Conservation (phyloP, 352 stramenopile genomes). For the Elongisporangium prolatum region DNA sequence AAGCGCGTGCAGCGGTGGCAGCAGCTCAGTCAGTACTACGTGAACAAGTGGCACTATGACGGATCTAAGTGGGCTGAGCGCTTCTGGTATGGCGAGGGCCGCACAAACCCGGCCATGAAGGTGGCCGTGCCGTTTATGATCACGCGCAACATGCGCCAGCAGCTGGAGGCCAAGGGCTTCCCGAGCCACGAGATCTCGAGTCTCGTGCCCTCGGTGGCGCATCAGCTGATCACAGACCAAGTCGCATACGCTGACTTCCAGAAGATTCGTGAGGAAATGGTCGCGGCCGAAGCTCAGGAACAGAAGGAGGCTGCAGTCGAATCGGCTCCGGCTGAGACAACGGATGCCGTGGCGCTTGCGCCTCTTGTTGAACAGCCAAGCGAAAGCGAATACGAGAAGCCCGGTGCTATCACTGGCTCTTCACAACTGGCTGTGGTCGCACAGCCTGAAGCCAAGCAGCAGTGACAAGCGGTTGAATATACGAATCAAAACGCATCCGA, state of each 20-base stretch:
- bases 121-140: conserved; percentile 84
- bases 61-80: conserved; percentile 67
- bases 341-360: conserved; percentile 1
- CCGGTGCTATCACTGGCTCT: not conserved
- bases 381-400: not conserved
- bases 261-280: conserved; percentile 24
- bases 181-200: conserved; percentile 52
- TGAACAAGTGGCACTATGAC: conserved; percentile 85
- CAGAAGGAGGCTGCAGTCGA: conserved; percentile 13
- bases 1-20: conserved; percentile 47
- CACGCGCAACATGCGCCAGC: conserved; percentile 61
- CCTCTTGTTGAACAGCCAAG: conserved; percentile 6
- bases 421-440: conserved; percentile 4
- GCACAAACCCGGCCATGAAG: conserved; percentile 27
- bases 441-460: conserved; percentile 7
- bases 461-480: conserved; percentile 9
- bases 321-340: conserved; percentile 11
- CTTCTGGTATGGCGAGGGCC: conserved; percentile 58
- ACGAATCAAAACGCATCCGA: not conserved
- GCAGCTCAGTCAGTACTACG: conserved; percentile 67
- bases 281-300: conserved; percentile 9
- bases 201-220: conserved; percentile 49
- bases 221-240: conserved; percentile 56
- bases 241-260: conserved; percentile 50
- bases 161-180: conserved; percentile 55